Percentiles rank a stretch among this genome's conserved stretches.
Evolutionary conservation across 805 yeast genomes (phyloP).

Genomic region (Hanseniaspora osmophila): DNA sequence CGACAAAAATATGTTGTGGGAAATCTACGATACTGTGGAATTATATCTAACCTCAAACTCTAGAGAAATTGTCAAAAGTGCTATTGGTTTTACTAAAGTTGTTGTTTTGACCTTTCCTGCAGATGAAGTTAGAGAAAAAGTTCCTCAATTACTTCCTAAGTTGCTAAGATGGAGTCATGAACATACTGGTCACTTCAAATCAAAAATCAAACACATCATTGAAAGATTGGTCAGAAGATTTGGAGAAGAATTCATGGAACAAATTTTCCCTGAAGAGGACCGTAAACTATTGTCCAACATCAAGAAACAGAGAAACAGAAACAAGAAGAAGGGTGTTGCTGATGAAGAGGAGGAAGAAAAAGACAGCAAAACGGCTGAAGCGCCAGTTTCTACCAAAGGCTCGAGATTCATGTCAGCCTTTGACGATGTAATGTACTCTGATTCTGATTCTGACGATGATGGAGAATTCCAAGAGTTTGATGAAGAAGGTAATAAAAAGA

Average conservation of each 20-base stretch:
- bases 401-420: conserved; percentile 69
- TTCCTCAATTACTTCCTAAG: conserved; percentile 52
- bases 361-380: conserved; percentile 10
- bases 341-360: conserved; percentile 24
- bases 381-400: conserved; percentile 19
- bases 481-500: conserved; percentile 20
- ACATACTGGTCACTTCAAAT: conserved; percentile 87
- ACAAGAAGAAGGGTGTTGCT: conserved; percentile 52
- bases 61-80: conserved; percentile 85
- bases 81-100: conserved; percentile 88
- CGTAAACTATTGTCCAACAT: conserved; percentile 70
- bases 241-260: conserved; percentile 76
- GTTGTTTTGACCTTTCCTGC: conserved; percentile 72
- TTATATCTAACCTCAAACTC: conserved; percentile 80
- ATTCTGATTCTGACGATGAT: conserved; percentile 45
- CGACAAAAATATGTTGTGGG: conserved; percentile 45
- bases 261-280: conserved; percentile 82
- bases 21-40: conserved; percentile 75
- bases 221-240: conserved; percentile 84
- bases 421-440: conserved; percentile 77
- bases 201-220: conserved; percentile 81
- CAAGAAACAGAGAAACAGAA: conserved; percentile 72
- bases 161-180: conserved; percentile 89
- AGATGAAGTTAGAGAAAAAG: conserved; percentile 53
- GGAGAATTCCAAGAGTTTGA: conserved; percentile 26